Evolutionary conservation across 192 early-diverging fungal species (phyloP), one percentile per base, ranked within the genome.

Genomic region (Coemansia sp.): DNA sequence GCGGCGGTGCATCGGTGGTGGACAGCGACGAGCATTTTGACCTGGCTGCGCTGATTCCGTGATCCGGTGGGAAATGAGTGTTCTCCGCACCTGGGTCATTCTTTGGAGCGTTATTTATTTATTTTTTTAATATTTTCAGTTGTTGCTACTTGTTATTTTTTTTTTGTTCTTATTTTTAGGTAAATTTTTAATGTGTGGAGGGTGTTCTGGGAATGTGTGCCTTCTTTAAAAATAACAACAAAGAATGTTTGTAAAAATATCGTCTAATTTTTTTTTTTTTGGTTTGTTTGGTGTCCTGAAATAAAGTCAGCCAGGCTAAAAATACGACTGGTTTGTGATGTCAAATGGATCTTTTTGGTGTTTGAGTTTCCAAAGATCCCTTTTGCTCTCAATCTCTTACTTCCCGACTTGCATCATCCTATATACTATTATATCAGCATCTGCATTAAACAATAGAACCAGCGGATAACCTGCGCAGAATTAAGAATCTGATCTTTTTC

Each of bases 11-110:
- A 9, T 36, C 22, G 22, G 22, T 78, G 2, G 58, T 72, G 2
- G 76, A 78, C 35, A 64, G 62, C 22, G 76, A 78, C 33, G 68
- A 57, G 2, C 54, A 71, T 9, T 79, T 79, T 73, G 72, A 74
- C 34, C 57, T 79, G 60, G 56, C 54, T 0, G 5, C 43, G 2
- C 15, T 79, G 15, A 71, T 79, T 61, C 72, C 76, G 11, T 79
- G 28, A 70, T 22, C 6, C 22, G 22, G 22, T 28, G 22, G 1
- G 22, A 28, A 1, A 28, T 28, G 22, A 28, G 22, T 28, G 22
- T 28, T 28, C 22, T 28, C 22, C 22, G 22, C 22, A 28, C 22
- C 22, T 28, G 22, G 22, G 22, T 28, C 22, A 28, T 28, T 28
- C 22, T 28, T 28, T 28, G 22, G 22, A 28, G 22, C 22, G 22